A percentile compares a stretch with the other conserved stretches of the same genome.
These are phyloP conservation scores for Suhomyces yuchorum DNA, from an alignment of 1,139 yeast genomes.

Conservation along the genomic window DNA sequence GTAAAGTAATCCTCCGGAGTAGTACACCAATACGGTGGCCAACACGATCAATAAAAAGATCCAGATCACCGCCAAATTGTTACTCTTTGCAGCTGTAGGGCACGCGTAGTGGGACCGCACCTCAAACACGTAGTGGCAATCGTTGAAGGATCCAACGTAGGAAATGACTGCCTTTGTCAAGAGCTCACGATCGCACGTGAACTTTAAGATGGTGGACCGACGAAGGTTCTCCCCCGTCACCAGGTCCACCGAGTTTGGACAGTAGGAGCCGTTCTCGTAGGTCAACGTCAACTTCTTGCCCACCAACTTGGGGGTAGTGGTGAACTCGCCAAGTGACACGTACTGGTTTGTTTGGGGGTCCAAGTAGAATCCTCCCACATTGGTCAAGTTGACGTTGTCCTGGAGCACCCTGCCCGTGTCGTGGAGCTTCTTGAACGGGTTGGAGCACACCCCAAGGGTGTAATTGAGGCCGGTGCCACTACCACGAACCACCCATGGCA, in stretches of 20 bases:
- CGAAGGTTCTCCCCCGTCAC: conserved; percentile 46
- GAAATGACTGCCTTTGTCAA: conserved; percentile 65
- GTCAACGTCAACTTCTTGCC: conserved; percentile 73
- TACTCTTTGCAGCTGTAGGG: conserved; percentile 68
- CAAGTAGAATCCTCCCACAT: conserved; percentile 69
- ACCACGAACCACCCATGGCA: conserved; percentile 71
- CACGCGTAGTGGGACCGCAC: conserved; percentile 87
- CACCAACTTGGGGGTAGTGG: conserved; percentile 62
- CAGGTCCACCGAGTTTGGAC: conserved; percentile 42
- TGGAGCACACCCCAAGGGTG: conserved; percentile 77
- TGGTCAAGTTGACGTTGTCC: conserved; percentile 45
- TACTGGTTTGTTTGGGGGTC: conserved; percentile 52
- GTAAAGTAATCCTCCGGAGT: conserved; percentile 57
- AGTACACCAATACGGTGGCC: conserved; percentile 56
- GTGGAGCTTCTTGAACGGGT: conserved; percentile 50
- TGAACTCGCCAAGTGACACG: conserved; percentile 66
- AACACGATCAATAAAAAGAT: conserved; percentile 55
- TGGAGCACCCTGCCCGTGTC: conserved; percentile 33
- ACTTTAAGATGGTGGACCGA: conserved; percentile 68
- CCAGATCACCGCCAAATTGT: conserved; percentile 60
- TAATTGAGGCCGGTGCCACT: conserved; percentile 72
- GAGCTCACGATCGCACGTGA: conserved; percentile 80
- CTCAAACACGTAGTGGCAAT: conserved; percentile 84
- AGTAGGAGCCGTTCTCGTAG: conserved; percentile 72
- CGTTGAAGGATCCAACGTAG: conserved; percentile 69